phyloP scores from a whole-genome alignment of 169 alveolate genomes.

The Fabrea salina region DNA sequence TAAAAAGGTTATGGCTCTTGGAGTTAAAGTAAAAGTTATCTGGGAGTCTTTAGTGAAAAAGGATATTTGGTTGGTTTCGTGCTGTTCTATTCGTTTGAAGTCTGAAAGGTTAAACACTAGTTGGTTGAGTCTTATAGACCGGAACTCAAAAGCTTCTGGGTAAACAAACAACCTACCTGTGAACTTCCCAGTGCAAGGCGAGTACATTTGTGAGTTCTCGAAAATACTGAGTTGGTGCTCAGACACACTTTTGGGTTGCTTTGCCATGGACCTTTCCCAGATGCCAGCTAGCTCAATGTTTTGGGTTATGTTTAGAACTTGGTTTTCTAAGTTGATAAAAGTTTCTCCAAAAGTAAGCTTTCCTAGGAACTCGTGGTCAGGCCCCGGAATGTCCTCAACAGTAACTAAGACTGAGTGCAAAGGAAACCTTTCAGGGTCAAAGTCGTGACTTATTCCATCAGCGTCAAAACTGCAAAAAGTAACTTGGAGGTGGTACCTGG shows the following conservation, averaged over 20 bases:
- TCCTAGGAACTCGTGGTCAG: background rate
- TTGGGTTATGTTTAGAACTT: background rate
- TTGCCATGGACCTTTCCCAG: constrained; percentile 10
- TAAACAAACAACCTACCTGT: background rate
- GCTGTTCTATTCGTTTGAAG: constrained; percentile 7
- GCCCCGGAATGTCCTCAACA: background rate
- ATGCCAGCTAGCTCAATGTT: background rate
- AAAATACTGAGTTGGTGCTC: background rate
- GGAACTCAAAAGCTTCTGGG: background rate
- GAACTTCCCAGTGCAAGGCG: background rate
- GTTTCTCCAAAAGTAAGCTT: constrained; percentile 10
- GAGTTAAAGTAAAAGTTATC: background rate
- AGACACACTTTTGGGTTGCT: background rate
- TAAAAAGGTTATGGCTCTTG: background rate
- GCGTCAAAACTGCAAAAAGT: constrained; percentile 5
- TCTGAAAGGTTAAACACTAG: background rate
- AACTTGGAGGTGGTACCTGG: background rate
- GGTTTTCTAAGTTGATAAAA: background rate
- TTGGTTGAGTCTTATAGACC: background rate
- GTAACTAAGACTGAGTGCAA: background rate
- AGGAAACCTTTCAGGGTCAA: background rate
- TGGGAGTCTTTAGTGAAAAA: background rate
- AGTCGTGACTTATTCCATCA: background rate
- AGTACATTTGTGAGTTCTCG: background rate
- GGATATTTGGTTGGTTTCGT: background rate